A percentile compares a stretch with the other conserved stretches of the same genome.
Evolutionary conservation across 495 filamentous ascomycete genomes (phyloP).

Genomic region (Thozetella sp.): DNA sequence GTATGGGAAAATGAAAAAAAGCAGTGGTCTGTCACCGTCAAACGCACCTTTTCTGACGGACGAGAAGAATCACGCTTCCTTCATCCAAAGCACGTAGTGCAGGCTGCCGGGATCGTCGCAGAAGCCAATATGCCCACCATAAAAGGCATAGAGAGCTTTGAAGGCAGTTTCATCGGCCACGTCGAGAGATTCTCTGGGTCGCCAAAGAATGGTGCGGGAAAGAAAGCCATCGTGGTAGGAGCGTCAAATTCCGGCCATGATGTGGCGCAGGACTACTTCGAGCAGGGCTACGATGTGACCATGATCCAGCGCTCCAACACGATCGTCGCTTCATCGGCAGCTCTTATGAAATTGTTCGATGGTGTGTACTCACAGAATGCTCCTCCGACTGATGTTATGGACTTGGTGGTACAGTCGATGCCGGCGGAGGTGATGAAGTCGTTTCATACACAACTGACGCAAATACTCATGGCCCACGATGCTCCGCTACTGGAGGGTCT

Average conservation of each 20-base stretch:
- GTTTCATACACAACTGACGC: constrained; percentile 52
- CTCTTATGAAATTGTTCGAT: constrained; percentile 41
- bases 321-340: constrained; percentile 61
- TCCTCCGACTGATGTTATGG: constrained; percentile 62
- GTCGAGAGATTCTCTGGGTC: constrained; percentile 69
- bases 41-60: constrained; percentile 48
- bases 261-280: constrained; percentile 80
- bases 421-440: constrained; percentile 63
- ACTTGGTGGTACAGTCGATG: constrained; percentile 55
- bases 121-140: constrained; percentile 67
- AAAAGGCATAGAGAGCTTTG: constrained; percentile 62
- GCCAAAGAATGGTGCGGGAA: constrained; percentile 45
- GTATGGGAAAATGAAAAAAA: constrained; percentile 55
- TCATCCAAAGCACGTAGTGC: constrained; percentile 67
- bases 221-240: constrained; percentile 75
- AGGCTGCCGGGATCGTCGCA: constrained; percentile 74
- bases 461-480: constrained; percentile 50
- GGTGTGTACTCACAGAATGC: constrained; percentile 67
- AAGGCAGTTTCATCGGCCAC: constrained; percentile 64
- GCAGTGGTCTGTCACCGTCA: constrained; percentile 63
- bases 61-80: constrained; percentile 54
- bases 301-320: constrained; percentile 80
- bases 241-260: constrained; percentile 82
- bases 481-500: constrained; percentile 60
- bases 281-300: constrained; percentile 80